Evolutionary conservation across 768 basidiomycete genomes (phyloP).

Genomic region (Leccinum disarticulatum): DNA sequence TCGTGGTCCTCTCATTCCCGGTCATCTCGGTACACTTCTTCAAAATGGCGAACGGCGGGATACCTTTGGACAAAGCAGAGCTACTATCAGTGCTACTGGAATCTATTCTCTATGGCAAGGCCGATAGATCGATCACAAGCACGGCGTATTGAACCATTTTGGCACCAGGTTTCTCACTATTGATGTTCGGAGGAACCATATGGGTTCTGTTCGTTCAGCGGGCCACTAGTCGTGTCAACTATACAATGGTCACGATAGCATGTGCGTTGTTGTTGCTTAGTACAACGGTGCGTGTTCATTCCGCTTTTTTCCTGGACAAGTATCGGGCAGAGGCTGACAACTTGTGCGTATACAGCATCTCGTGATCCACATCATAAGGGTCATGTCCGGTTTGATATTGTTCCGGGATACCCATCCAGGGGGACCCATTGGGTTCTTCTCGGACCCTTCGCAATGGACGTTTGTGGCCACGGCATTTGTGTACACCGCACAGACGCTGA

Average conservation of each 20-base stretch:
- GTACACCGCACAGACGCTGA: neutral
- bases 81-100: neutral
- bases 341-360: neutral
- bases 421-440: neutral
- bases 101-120: neutral
- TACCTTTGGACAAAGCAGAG: slow-evolving; percentile 1
- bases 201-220: neutral
- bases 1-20: neutral
- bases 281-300: neutral
- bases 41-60: neutral
- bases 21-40: too few species aligned
- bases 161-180: neutral
- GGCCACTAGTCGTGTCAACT: neutral
- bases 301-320: too few species aligned
- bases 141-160: neutral
- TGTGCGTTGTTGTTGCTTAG: neutral
- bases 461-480: neutral
- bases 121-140: neutral
- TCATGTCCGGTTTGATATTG: neutral
- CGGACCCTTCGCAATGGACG: neutral
- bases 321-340: too few species aligned
- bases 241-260: neutral
- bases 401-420: neutral
- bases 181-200: slow-evolving; percentile 1
- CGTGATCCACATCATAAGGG: neutral